Evolutionary conservation across 2,329 filamentous ascomycete species (phyloP), one percentile per base, ranked within the genome.

Genomic region (Arthrobotrys entomopaga): DNA sequence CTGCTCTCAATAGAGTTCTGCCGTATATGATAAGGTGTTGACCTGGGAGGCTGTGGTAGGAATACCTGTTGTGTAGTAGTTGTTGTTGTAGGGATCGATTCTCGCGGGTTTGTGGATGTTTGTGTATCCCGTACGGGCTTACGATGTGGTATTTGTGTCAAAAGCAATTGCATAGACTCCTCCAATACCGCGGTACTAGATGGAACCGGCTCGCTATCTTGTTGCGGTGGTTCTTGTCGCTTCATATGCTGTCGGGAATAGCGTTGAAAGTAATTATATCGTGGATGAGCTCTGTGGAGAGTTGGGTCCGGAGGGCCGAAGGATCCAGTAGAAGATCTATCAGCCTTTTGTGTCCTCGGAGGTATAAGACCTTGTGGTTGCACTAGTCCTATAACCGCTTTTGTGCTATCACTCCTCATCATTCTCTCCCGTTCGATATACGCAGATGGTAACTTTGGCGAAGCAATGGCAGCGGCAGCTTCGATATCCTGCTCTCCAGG

Each of bases 401-500:
- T 56, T 0, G 54, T 61, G 22, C 69, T 73, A 65, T 73, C 61
- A 29, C 56, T 73, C 29, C 69, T 65, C 15, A 73, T 66, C 56
- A 50, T 73, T 48, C 69, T 48, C 42, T 73, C 69, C 15, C 61
- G 64, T n/a, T 60, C 34, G 34, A 73, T 61, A 57, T 73, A 73
- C 13, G 57, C 34, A 46, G 69, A 73, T 34, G 69, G 61, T 16
- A 61, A 66, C 34, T 60, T 66, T 29, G 69, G 69, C 7, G 69
- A 73, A 16, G 61, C 61, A n/a, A 66, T 66, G 20, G 49, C 61
- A 3, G 69, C 69, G 49, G 63, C 63, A 6, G 69, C 60, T 56
- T 73, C 69, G 34, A 73, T 73, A 52, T 73, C 69, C 46, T 57
- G 69, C 50, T 73, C 69, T 50, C 60, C 69, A 65, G 61, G 69